Conservation (phyloP, 1,284 basidiomycete species). For the Ceratobasidium sp. region DNA sequence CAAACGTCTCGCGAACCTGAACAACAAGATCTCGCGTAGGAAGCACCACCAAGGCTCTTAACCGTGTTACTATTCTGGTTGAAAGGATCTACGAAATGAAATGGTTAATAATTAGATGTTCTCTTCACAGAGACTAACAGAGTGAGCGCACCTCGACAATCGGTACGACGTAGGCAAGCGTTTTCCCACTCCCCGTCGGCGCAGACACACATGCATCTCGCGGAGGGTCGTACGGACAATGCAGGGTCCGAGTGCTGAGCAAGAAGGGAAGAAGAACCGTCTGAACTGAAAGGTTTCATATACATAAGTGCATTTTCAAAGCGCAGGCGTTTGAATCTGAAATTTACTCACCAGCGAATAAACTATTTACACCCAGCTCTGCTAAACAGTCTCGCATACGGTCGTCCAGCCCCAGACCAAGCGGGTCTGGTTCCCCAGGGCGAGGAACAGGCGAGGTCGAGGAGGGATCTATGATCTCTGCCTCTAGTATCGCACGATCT, state of each 20-base stretch:
- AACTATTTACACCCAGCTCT: constrained; percentile 80
- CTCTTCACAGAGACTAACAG: no score
- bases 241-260: constrained; percentile 64
- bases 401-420: constrained; percentile 63
- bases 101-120: no score
- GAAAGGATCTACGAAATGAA: constrained; percentile 71
- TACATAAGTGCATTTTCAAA: constrained; percentile 39
- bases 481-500: constrained; percentile 76
- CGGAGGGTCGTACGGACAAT: constrained; percentile 75
- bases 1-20: constrained; percentile 93
- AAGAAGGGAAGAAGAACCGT: constrained; percentile 83
- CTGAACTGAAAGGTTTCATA: constrained; percentile 70
- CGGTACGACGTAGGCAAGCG: constrained; percentile 91
- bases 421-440: constrained; percentile 55
- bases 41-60: constrained; percentile 92
- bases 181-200: constrained; percentile 97
- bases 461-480: constrained; percentile 74
- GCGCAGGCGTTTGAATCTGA: not conserved
- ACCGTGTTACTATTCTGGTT: constrained; percentile 76
- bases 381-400: constrained; percentile 70
- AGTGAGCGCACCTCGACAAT: constrained; percentile 80
- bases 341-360: constrained; percentile 82
- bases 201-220: constrained; percentile 96
- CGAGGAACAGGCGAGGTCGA: constrained; percentile 62
- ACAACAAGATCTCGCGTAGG: constrained; percentile 95